A percentile compares a stretch with the other conserved stretches of the same genome.
These are phyloP conservation scores for Xylaria longipes DNA, from an alignment of 495 filamentous ascomycete species.

Conservation along the genomic window DNA sequence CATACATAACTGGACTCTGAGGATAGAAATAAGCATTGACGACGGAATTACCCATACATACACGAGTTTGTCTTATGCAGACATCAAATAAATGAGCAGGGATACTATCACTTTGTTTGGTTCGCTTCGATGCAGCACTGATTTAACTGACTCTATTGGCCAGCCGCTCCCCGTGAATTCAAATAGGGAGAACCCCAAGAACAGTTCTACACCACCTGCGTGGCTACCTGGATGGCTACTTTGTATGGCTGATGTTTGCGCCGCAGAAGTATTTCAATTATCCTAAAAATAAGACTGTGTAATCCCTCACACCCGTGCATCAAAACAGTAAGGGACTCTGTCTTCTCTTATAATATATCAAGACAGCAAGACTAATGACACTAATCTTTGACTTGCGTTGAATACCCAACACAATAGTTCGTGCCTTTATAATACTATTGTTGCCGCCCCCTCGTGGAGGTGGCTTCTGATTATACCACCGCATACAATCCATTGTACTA, in stretches of 20 bases:
- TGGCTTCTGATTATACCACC: background rate
- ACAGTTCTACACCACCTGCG: background rate
- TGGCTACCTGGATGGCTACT: slow-evolving; percentile 18
- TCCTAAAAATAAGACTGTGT: slow-evolving; percentile 14
- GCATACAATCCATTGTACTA: background rate
- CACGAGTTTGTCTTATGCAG: background rate
- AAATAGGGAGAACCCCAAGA: background rate
- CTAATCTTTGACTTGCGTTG: background rate
- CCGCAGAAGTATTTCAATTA: background rate
- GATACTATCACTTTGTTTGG: slow-evolving; percentile 5
- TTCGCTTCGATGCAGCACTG: background rate
- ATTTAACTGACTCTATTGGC: slow-evolving; percentile 9
- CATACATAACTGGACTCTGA: background rate
- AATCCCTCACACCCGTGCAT: background rate
- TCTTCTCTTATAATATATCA: background rate
- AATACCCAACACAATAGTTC: background rate
- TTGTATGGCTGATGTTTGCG: background rate
- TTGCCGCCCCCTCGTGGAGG: background rate
- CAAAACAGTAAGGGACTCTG: slow-evolving; percentile 2
- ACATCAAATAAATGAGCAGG: background rate
- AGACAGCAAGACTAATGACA: background rate
- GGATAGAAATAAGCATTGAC: background rate
- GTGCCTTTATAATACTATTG: background rate
- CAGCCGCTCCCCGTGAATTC: background rate
- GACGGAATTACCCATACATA: background rate